Base-by-base conservation (phyloP, 768 basidiomycete species). In the Leccinum rimulosum region DNA sequence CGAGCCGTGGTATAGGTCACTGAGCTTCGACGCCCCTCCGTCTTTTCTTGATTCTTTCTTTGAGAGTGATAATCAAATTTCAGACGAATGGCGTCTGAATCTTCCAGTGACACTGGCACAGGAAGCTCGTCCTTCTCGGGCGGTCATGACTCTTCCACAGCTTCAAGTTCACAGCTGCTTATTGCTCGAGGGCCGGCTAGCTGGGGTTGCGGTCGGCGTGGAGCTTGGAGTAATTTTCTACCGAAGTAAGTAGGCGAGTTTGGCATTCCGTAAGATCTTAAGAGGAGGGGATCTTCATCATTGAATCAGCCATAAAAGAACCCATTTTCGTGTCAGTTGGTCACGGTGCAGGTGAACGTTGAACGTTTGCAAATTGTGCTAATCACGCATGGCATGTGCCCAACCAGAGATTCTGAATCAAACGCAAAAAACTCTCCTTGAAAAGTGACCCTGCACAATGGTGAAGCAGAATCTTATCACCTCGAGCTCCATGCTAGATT, bases 381-480 rank as follows among this genome's bases (percentile, higher is more conserved):
- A 55, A 57, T 31, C 14, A 72, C 82, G 50, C 60, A 92, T 93
- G 1, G 88, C 84, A 69, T 96, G 94, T 0, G 90, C 89, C 95
- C 94, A 96, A 17, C 94, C 94, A 4, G 33, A 10, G 11, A 3
- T 33, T 33, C 33, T 12, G 33, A 10, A 33, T 3, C 33, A 11
- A 33, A 12, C 11, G 11, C 33, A 33, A 33, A 5, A 12, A 10
- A 28, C 3, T 7, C 8, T 28, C 28, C 28, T 28, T 28, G 28
- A 7, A 25, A 25, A 28, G 5, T 28, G 28, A 28, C 28, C 6
- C 27, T 28, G 27, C 27, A 28, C 27, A 3, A 28, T 28, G 27
- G 27, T 28, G 3, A 28, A 28, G 28, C 28, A 28, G 28, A 7
- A 28, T 28, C 1, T 28, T 28, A 28, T 8, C 28, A 28, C 28